Evolutionary conservation across 2,329 filamentous ascomycete genomes (phyloP).

Genomic region (Xylaria sp.): DNA sequence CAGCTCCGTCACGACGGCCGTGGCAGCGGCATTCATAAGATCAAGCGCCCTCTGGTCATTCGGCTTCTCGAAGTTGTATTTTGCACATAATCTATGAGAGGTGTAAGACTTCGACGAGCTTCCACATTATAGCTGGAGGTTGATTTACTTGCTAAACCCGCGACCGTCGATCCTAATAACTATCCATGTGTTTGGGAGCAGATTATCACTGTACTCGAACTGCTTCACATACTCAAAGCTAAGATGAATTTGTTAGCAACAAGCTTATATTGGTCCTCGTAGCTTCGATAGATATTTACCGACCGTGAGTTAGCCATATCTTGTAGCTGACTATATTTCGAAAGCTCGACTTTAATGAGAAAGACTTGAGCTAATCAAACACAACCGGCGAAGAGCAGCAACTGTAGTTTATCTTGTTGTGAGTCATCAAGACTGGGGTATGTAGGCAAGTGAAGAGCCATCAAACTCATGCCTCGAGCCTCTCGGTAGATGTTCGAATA

Average conservation of each 20-base stretch:
- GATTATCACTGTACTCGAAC: constrained; percentile 83
- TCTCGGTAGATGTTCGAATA: neutral
- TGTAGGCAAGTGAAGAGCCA: neutral
- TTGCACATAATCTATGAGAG: constrained; percentile 75
- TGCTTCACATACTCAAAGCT: constrained; percentile 94
- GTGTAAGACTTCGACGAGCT: neutral
- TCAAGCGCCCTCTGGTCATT: constrained; percentile 89
- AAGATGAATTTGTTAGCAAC: constrained; percentile 23
- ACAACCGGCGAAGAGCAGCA: neutral
- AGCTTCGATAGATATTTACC: constrained; percentile 30
- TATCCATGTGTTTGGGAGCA: constrained; percentile 94
- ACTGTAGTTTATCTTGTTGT: neutral
- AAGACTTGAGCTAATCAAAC: neutral
- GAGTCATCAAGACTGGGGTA: neutral
- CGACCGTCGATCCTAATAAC: constrained; percentile 93
- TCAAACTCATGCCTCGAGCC: neutral
- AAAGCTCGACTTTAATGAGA: neutral
- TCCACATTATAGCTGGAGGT: neutral
- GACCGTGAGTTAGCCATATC: constrained; percentile 68
- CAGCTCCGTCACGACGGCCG: constrained; percentile 82
- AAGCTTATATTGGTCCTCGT: neutral
- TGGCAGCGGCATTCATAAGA: constrained; percentile 95
- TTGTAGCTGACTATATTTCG: neutral
- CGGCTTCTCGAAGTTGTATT: constrained; percentile 89
- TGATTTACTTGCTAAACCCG: constrained; percentile 87